Evolutionary conservation across 192 early-diverging fungal species (phyloP).

Genomic region (Coemansia sp.): DNA sequence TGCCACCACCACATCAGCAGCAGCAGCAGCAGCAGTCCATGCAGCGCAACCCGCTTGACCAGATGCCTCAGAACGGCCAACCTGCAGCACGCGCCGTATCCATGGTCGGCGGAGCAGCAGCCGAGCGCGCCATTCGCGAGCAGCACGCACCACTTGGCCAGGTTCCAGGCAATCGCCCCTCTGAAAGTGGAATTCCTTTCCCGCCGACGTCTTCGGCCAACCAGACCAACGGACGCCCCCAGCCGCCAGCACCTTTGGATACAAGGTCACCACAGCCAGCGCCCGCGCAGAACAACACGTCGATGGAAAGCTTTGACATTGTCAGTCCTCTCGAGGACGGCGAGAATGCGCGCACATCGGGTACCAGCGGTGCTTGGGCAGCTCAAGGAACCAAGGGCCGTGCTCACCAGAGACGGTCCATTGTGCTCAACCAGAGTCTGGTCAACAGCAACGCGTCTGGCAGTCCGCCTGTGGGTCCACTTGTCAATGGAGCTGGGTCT

Average conservation of each 20-base stretch:
- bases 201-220: not conserved
- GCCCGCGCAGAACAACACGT: no score
- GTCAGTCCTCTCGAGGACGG: conserved; percentile 24
- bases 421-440: conserved; percentile 29
- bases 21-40: conserved; percentile 7
- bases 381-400: conserved; percentile 12
- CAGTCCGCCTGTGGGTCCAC: conserved; percentile 11
- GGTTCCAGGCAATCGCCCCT: not conserved
- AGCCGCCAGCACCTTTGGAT: not conserved
- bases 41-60: conserved; percentile 1
- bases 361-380: conserved; percentile 12
- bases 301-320: conserved; percentile 37
- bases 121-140: conserved; percentile 1
- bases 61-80: conserved; percentile 5
- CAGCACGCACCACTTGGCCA: conserved; percentile 12
- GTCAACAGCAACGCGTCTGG: not conserved
- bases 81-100: conserved; percentile 17
- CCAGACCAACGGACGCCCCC: not conserved
- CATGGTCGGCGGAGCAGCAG: conserved; percentile 23
- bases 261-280: not conserved
- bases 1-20: conserved; percentile 18
- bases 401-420: conserved; percentile 31
- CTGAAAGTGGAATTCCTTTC: not conserved
- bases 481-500: not conserved
- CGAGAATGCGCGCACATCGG: not conserved